Percentiles rank a stretch among this genome's conserved stretches.
These are phyloP conservation scores for Boletus rubescentipes DNA, from an alignment of 768 basidiomycete genomes.

Conservation along the genomic window DNA sequence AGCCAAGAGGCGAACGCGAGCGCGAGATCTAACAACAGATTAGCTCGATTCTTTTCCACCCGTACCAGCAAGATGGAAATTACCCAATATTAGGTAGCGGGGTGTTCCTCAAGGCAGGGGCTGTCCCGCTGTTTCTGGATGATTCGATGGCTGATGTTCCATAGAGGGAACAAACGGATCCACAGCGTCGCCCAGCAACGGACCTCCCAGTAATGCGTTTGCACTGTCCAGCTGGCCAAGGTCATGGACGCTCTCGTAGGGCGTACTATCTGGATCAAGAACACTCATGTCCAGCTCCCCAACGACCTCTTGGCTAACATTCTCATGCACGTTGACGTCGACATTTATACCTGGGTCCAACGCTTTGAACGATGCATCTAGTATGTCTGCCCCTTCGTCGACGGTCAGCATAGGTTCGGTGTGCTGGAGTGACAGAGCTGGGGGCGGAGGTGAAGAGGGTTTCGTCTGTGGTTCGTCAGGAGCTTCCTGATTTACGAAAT, in stretches of 20 bases:
- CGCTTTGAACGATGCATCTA: slow-evolving; percentile 58
- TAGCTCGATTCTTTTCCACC: background rate
- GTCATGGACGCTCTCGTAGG: slow-evolving; percentile 51
- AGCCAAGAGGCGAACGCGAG: background rate
- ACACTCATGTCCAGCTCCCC: slow-evolving; percentile 62
- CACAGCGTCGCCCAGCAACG: slow-evolving; percentile 54
- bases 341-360: slow-evolving; percentile 48
- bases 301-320: slow-evolving; percentile 31
- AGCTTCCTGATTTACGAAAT: slow-evolving; percentile 35
- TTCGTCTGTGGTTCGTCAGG: slow-evolving; percentile 57
- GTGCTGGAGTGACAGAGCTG: slow-evolving; percentile 52
- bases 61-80: background rate
- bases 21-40: background rate
- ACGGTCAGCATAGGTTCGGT: slow-evolving; percentile 45
- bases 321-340: slow-evolving; percentile 39
- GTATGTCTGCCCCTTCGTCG: slow-evolving; percentile 38
- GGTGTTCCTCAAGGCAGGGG: background rate
- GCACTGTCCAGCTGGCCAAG: slow-evolving; percentile 54
- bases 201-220: slow-evolving; percentile 57
- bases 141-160: slow-evolving; percentile 18
- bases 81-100: slow-evolving; percentile 2
- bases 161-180: slow-evolving; percentile 55
- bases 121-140: slow-evolving; percentile 11
- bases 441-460: slow-evolving; percentile 66
- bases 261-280: slow-evolving; percentile 64